Conservation (phyloP, 305 asterid genomes). For the Rubia occidens region DNA sequence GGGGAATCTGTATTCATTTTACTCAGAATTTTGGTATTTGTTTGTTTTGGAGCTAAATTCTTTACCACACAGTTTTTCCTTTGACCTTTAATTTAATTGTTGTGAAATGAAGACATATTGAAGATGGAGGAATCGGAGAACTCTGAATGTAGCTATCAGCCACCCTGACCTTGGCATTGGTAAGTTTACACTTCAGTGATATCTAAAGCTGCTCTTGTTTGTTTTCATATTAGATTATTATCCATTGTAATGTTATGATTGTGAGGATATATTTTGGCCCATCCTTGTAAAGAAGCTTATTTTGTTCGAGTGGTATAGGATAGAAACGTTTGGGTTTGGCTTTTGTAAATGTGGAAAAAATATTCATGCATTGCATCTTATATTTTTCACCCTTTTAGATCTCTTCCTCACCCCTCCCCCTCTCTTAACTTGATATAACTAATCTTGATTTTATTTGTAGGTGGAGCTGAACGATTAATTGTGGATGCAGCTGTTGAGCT, state of each 20-base stretch:
- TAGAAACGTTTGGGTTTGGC: background rate
- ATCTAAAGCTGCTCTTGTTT: background rate
- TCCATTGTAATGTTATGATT: background rate
- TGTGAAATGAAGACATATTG: background rate
- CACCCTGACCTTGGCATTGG: slow-evolving; percentile 97
- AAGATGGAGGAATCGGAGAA: slow-evolving; percentile 38
- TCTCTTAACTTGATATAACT: slow-evolving; percentile 9
- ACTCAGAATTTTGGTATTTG: background rate
- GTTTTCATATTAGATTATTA: background rate
- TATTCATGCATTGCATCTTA: background rate
- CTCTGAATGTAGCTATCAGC: slow-evolving; percentile 64
- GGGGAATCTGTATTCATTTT: background rate
- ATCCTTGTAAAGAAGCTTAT: background rate
- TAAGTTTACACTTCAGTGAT: slow-evolving; percentile 14
- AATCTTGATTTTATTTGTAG: slow-evolving; percentile 24
- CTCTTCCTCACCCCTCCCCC: background rate
- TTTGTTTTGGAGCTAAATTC: background rate
- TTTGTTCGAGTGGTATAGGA: background rate
- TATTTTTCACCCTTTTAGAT: background rate
- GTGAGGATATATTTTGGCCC: background rate
- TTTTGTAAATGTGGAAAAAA: background rate
- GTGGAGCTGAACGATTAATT: slow-evolving; percentile 95
- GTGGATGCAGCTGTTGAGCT: slow-evolving; percentile 94
- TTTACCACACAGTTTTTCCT: background rate
- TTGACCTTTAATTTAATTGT: background rate